These are phyloP conservation scores for Dothiorella sarmentorum DNA, from an alignment of 2,329 filamentous ascomycete genomes.

Conservation along the genomic window DNA sequence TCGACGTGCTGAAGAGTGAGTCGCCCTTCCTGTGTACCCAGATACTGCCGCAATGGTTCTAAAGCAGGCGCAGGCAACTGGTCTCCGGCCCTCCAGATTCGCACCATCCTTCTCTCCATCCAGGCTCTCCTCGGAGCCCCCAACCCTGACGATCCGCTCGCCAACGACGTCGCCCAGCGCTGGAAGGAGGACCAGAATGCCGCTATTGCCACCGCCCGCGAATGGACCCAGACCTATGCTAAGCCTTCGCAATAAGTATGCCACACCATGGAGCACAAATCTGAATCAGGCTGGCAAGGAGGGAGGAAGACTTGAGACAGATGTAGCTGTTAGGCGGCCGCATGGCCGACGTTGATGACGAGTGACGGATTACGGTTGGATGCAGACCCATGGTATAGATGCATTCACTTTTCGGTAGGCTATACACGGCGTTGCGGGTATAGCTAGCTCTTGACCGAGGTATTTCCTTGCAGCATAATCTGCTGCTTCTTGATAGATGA, in stretches of 20 bases:
- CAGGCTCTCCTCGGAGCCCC: constrained; percentile 93
- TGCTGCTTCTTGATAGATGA: constrained; percentile 11
- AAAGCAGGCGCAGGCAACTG: constrained; percentile 72
- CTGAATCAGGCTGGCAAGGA: not conserved
- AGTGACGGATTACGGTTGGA: constrained; percentile 8
- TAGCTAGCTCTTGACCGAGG: not conserved
- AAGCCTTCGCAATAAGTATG: constrained; percentile 25
- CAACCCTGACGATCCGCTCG: constrained; percentile 97
- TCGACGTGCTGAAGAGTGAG: constrained; percentile 93
- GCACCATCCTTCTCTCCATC: constrained; percentile 97
- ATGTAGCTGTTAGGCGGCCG: not conserved
- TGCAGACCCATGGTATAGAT: constrained; percentile 11
- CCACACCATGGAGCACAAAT: not conserved
- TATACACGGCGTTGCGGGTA: constrained; percentile 15
- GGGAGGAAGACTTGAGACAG: not conserved
- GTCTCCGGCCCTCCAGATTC: constrained; percentile 96
- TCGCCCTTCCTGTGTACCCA: not conserved
- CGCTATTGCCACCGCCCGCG: constrained; percentile 85
- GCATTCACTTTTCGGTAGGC: constrained; percentile 13
- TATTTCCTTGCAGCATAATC: not conserved
- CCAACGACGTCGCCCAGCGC: constrained; percentile 93
- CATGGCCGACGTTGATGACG: not conserved
- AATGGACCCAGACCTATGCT: constrained; percentile 87
- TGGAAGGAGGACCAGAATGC: constrained; percentile 97
- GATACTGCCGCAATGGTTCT: constrained; percentile 17